Evolutionary conservation across 164 flowering plant species (phyloP), one percentile per base, ranked within the genome.

Genomic region (Stephania japonica): DNA sequence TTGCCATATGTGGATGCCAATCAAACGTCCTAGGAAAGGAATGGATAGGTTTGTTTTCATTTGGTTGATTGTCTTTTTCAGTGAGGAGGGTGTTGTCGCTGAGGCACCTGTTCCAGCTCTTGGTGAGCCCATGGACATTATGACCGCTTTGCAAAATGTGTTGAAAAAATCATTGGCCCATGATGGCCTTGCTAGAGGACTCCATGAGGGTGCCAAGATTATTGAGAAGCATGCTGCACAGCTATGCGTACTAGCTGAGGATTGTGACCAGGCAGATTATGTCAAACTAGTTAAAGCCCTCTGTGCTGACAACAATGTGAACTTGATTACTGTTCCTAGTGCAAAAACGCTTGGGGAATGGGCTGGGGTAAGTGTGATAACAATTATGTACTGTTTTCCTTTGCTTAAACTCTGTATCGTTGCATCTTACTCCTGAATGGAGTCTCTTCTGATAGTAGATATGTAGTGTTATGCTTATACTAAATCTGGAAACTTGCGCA

Each of bases 281-380:
- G 82, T 88, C 64, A 92, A 92, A 73, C 79, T 92, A 70, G 91
- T 90, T 16, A 87, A 84, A 76, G 92, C 91, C 0, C 88, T 92
- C 26, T 92, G 97, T 78, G 88, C 88, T 65, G 96, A 92, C 72
- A 87, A 90, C 73, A 87, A 86, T 63, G 92, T 91, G 0, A 81
- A 75, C 84, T 77, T 92, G 81, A 78, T 92, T 5, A 77, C 92
- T 4, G 90, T 89, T 70, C 91, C 97, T 0, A 87, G 86, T 86
- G 90, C 92, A 9, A 90, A 90, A 71, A 89, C 92, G 71, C 90
- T 92, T 53, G 96, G 96, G 67, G 92, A 92, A 72, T 92, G 97
- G 97, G 85, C 89, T 75, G 97, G 94, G 12, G 94, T 90, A 83
- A 86, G 93, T 83, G 14, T 32, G 38, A n/a, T 23, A 42, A 21